A percentile compares a stretch with the other conserved stretches of the same genome.
Evolutionary conservation across 1,284 basidiomycete species (phyloP).

Genomic region (Naganishia sp.): DNA sequence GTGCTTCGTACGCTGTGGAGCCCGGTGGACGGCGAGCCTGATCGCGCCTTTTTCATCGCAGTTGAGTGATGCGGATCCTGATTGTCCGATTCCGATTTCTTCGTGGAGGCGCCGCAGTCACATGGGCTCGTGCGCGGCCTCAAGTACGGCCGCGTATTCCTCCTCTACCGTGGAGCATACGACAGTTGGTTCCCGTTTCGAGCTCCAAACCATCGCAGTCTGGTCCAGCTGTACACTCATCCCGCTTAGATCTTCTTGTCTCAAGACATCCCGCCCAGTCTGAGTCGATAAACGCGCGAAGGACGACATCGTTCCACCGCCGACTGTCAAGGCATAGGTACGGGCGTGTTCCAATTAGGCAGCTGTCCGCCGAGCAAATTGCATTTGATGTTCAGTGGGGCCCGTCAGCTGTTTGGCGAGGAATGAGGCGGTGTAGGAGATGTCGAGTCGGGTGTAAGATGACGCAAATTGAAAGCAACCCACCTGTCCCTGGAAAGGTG

Average conservation of each 20-base stretch:
- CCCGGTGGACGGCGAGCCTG: neutral
- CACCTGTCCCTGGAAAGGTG: slow-evolving; percentile 37
- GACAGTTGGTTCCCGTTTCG: neutral
- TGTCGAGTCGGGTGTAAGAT: slow-evolving; percentile 40
- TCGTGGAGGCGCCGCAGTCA: slow-evolving; percentile 49
- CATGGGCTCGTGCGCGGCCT: slow-evolving; percentile 55
- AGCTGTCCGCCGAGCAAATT: slow-evolving; percentile 53
- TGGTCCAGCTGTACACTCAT: slow-evolving; percentile 46
- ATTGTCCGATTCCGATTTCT: slow-evolving; percentile 35
- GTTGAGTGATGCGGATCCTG: slow-evolving; percentile 9
- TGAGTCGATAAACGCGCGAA: neutral
- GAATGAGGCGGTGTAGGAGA: slow-evolving; percentile 39
- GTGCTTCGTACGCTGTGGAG: slow-evolving; percentile 22
- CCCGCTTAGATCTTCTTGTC: slow-evolving; percentile 49
- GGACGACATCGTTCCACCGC: neutral
- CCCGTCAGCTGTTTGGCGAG: slow-evolving; percentile 35
- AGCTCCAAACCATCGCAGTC: slow-evolving; percentile 34
- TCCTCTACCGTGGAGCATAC: slow-evolving; percentile 40
- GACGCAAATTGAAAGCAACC: slow-evolving; percentile 42
- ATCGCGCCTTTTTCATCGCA: slow-evolving; percentile 38
- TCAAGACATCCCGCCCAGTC: slow-evolving; percentile 50
- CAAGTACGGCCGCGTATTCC: slow-evolving; percentile 57
- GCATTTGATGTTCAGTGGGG: slow-evolving; percentile 49
- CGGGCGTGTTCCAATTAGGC: slow-evolving; percentile 50
- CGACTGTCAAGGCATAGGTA: neutral